Conservation (phyloP, 306 rosid species). For the Prunus mume region DNA sequence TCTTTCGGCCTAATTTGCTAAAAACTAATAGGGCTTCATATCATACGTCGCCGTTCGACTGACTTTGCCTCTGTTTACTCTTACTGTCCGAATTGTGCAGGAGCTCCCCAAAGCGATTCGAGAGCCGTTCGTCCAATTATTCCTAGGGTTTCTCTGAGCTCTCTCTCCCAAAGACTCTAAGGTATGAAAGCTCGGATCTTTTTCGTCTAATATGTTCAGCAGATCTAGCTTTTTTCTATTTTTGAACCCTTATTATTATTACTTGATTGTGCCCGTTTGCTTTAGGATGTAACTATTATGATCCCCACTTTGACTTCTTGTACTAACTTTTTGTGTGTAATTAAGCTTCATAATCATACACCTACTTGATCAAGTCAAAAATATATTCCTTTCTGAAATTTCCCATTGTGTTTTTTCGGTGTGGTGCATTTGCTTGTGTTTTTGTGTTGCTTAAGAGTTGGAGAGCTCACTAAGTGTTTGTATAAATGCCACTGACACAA, state of each 20-base stretch:
- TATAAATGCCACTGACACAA: not conserved
- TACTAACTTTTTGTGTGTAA: not conserved
- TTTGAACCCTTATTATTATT: not conserved
- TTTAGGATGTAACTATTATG: not conserved
- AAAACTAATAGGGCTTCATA: not conserved
- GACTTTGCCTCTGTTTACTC: not conserved
- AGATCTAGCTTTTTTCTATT: conserved; percentile 21
- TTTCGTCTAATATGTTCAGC: not conserved
- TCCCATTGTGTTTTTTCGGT: not conserved
- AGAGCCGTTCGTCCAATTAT: not conserved
- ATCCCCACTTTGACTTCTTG: not conserved
- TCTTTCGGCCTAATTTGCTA: not conserved
- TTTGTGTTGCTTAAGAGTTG: not conserved
- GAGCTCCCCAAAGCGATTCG: conserved; percentile 2
- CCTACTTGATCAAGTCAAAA: not conserved
- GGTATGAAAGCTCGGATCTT: conserved; percentile 34
- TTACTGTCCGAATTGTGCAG: not conserved
- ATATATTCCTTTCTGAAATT: not conserved
- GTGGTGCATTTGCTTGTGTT: conserved; percentile 9
- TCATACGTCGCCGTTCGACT: conserved; percentile 1
- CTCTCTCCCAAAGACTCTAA: conserved; percentile 7
- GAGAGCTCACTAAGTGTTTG: not conserved
- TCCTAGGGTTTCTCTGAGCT: conserved; percentile 22
- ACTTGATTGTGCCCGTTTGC: not conserved
- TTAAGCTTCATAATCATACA: not conserved